Base-by-base conservation (phyloP, 2,329 filamentous ascomycete genomes). In the Macrophomina phaseolina region DNA sequence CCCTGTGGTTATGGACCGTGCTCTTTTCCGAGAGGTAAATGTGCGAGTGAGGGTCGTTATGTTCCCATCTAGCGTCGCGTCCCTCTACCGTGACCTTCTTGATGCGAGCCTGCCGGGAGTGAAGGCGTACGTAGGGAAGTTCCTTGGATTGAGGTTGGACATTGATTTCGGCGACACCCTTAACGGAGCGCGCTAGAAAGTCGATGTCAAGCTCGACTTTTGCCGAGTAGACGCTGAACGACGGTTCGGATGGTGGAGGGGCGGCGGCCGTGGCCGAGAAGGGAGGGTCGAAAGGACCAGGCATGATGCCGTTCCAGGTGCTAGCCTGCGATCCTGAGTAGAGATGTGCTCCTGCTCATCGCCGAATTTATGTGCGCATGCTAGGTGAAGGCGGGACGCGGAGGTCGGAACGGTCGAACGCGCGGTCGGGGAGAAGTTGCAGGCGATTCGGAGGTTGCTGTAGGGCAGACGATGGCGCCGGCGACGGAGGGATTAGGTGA, bases 201-300 rank as follows among this genome's bases (percentile, higher is more conserved):
- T 97, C 91, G 75, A 99, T 84, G 73, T 98, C 94, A 68, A 99
- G 84, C 73, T 93, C 90, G 60, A 99, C 90, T 77, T 92, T 91
- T 80, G 98, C 94, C 80, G 93, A 90, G 65, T 92, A 85, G 67
- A 98, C 82, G 56, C 83, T 82, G 73, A 85, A 89, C 36, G 72
- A 72, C 23, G 49, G 65, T 18, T 60, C 65, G 49, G 56, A 38
- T 46, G 49, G 23, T 8, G 42, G 46, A 53, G 61, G 49, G 61
- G 51, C 60, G 30, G 61, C n/a, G 40, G 42, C 65, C 18, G 65
- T 34, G 71, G 73, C 73, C 70, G 71, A 71, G 68, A 72, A 68
- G 70, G 73, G 71, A 68, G 73, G 70, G 64, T 75, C 74, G 70
- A 76, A 70, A 67, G 67, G 60, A 69, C 67, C 65, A 67, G 65